These are phyloP conservation scores for Stentor roeselii DNA, from an alignment of 73 alveolate species.

Conservation along the genomic window DNA sequence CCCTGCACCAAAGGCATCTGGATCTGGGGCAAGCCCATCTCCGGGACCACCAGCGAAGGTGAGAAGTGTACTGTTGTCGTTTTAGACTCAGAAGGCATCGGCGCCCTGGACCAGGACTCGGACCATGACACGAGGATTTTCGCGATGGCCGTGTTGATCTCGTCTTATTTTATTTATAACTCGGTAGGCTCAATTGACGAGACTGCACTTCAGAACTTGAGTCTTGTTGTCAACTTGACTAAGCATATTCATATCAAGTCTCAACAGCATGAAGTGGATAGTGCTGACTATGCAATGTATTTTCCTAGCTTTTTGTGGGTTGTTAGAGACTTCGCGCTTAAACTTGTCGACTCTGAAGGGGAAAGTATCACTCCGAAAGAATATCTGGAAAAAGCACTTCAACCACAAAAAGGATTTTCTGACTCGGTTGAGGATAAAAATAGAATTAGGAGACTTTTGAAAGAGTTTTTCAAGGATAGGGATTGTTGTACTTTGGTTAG, in stretches of 20 bases:
- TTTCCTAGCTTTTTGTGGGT: conserved; percentile 98
- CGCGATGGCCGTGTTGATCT: conserved; percentile 79
- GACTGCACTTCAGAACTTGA: conserved; percentile 53
- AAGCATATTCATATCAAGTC: conserved; percentile 83
- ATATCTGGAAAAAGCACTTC: conserved; percentile 93
- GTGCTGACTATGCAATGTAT: conserved; percentile 44
- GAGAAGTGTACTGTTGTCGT: conserved; percentile 66
- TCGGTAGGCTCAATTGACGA: conserved; percentile 97
- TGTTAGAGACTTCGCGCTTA: conserved; percentile 94
- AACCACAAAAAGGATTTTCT: conserved; percentile 50
- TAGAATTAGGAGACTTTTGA: conserved; percentile 64
- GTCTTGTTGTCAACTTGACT: conserved; percentile 88
- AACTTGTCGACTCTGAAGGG: conserved; percentile 65
- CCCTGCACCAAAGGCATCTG: conserved; percentile 98
- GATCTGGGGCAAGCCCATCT: conserved; percentile 98
- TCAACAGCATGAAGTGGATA: conserved; percentile 27
- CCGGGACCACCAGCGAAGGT: conserved; percentile 41
- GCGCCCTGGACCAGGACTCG: conserved; percentile 94
- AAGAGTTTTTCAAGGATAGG: conserved; percentile 86
- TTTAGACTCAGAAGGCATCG: conserved; percentile 92
- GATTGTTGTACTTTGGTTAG: conserved; percentile 92
- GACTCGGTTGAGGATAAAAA: conserved; percentile 77
- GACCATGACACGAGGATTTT: conserved; percentile 94
- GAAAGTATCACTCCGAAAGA: conserved; percentile 71
- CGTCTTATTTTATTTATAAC: conserved; percentile 87